Evolutionary conservation across 495 filamentous ascomycete genomes (phyloP).

Genomic region (Tuber aestivum): DNA sequence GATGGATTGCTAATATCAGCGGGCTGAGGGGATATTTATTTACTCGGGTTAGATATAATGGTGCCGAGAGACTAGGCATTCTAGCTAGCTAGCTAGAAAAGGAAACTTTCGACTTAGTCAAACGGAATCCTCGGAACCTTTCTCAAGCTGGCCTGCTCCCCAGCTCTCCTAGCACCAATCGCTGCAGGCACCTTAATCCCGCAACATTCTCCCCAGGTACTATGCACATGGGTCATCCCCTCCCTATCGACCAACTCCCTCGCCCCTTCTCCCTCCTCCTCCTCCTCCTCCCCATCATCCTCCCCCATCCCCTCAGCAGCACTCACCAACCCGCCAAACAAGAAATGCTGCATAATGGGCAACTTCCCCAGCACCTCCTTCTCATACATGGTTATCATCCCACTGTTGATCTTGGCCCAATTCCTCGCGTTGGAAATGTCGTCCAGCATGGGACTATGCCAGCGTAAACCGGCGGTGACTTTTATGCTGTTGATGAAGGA

Average conservation of each 20-base stretch:
- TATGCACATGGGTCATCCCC: conserved; percentile 65
- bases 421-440: conserved; percentile 89
- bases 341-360: conserved; percentile 97
- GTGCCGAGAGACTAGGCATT: background rate
- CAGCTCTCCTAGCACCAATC: conserved; percentile 78
- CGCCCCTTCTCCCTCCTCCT: conserved; percentile 48
- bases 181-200: conserved; percentile 97
- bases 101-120: conserved; percentile 46
- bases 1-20: background rate
- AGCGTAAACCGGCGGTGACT: conserved; percentile 88
- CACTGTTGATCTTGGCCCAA: conserved; percentile 87
- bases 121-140: conserved; percentile 82
- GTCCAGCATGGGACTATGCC: conserved; percentile 98
- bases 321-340: conserved; percentile 80
- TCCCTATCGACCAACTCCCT: conserved; percentile 57
- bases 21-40: background rate
- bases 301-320: conserved; percentile 74
- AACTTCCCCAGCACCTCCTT: conserved; percentile 87
- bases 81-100: background rate
- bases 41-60: background rate
- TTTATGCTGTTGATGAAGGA: conserved; percentile 92
- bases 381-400: conserved; percentile 95
- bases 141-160: conserved; percentile 59
- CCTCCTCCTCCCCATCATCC: conserved; percentile 32
- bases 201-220: conserved; percentile 90